Conservation (phyloP, 2,329 filamentous ascomycete genomes). For the Phaeosphaeria sp. region DNA sequence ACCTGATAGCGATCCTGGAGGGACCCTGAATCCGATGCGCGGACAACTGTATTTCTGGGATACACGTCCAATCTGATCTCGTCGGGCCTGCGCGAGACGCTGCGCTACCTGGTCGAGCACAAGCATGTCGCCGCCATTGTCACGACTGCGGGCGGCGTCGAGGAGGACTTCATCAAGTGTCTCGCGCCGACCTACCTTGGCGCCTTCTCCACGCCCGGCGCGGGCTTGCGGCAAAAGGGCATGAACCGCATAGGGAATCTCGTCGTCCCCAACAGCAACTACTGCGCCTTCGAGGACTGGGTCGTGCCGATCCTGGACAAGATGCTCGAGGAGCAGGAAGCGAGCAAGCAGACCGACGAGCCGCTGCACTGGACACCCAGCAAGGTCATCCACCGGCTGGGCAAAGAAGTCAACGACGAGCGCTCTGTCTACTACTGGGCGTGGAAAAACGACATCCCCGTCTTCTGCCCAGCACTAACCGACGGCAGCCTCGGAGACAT, state of each 20-base stretch:
- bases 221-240: conserved; percentile 79
- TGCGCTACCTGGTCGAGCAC: conserved; percentile 93
- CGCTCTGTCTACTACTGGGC: conserved; percentile 96
- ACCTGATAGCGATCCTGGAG: conserved; percentile 72
- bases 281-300: conserved; percentile 98
- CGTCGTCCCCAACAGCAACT: conserved; percentile 94
- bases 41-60: conserved; percentile 93
- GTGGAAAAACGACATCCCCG: conserved; percentile 93
- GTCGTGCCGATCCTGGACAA: conserved; percentile 91
- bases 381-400: conserved; percentile 87
- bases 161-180: conserved; percentile 99
- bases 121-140: conserved; percentile 92
- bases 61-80: conserved; percentile 99
- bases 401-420: conserved; percentile 93
- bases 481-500: conserved; percentile 97
- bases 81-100: conserved; percentile 87
- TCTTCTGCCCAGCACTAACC: conserved; percentile 95
- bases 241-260: conserved; percentile 97
- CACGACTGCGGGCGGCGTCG: conserved; percentile 91
- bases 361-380: conserved; percentile 91
- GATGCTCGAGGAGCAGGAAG: conserved; percentile 94
- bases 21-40: conserved; percentile 77
- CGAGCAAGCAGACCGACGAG: conserved; percentile 69
- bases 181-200: conserved; percentile 93
- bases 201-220: conserved; percentile 79